phyloP scores from a whole-genome alignment of 176 grass and related monocot species.

The Triticum turgidum region DNA sequence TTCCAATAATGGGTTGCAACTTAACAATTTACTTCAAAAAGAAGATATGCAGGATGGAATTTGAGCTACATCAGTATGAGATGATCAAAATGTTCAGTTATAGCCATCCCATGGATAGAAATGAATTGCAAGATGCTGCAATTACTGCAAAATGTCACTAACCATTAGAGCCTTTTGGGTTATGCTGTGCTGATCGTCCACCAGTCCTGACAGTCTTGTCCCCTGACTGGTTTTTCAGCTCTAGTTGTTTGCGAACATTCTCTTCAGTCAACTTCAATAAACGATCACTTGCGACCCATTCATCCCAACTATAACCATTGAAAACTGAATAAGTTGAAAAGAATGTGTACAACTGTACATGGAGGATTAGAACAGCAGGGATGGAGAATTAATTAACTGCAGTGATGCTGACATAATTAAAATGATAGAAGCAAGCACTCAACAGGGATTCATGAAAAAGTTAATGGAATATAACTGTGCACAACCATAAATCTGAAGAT shows the following conservation, averaged over 20 bases:
- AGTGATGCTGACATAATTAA: background rate
- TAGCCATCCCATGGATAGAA: background rate
- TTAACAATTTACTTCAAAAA: conserved; percentile 19
- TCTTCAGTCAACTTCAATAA: conserved; percentile 80
- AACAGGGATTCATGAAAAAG: conserved; percentile 7
- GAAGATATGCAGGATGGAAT: background rate
- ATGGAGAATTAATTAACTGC: conserved; percentile 19
- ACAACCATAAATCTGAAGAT: background rate
- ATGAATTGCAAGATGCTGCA: background rate
- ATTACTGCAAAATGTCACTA: conserved; percentile 11
- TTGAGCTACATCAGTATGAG: background rate
- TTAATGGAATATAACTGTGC: background rate
- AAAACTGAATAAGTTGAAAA: conserved; percentile 37
- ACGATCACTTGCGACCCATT: conserved; percentile 77
- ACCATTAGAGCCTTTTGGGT: conserved; percentile 69
- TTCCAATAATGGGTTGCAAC: background rate
- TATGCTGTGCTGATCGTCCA: conserved; percentile 68
- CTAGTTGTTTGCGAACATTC: conserved; percentile 75
- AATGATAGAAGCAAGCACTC: conserved; percentile 2
- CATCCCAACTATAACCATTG: conserved; percentile 77
- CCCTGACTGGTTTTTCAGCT: conserved; percentile 65
- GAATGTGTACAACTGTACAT: conserved; percentile 10
- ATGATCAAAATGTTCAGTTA: conserved; percentile 9
- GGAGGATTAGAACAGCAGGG: conserved; percentile 17
- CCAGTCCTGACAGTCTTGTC: conserved; percentile 79